phyloP scores from a whole-genome alignment of 768 basidiomycete genomes.

The Dacryopinax spathularia region DNA sequence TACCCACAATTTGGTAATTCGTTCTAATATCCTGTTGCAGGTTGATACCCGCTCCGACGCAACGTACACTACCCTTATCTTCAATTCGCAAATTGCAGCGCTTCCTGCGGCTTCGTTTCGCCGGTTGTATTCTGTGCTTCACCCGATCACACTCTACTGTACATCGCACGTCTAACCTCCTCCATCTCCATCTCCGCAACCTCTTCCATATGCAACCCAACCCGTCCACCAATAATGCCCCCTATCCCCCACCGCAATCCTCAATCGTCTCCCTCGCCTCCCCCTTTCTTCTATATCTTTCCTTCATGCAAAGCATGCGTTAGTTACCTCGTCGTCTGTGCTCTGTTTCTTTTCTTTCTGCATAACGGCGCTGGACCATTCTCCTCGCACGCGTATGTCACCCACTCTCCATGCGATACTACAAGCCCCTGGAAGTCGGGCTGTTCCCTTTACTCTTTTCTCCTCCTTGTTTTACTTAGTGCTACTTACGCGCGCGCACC shows the following conservation, averaged over 20 bases:
- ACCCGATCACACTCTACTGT: background rate
- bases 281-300: background rate
- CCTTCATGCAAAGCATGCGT: background rate
- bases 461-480: background rate
- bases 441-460: background rate
- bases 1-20: background rate
- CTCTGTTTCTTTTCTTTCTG: background rate
- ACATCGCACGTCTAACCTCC: slow-evolving; percentile 1
- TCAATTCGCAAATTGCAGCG: slow-evolving; percentile 2
- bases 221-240: background rate
- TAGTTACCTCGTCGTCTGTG: background rate
- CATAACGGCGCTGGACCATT: background rate
- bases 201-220: background rate
- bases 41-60: background rate
- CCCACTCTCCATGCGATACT: background rate
- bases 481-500: background rate
- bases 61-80: background rate
- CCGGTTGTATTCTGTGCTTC: background rate
- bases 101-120: background rate
- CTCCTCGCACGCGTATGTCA: background rate
- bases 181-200: slow-evolving; percentile 1
- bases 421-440: background rate
- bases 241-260: background rate
- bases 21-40: background rate
- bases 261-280: background rate